Conservation (phyloP, 2,329 filamentous ascomycete species). For the Trichoderma arundinaceum region DNA sequence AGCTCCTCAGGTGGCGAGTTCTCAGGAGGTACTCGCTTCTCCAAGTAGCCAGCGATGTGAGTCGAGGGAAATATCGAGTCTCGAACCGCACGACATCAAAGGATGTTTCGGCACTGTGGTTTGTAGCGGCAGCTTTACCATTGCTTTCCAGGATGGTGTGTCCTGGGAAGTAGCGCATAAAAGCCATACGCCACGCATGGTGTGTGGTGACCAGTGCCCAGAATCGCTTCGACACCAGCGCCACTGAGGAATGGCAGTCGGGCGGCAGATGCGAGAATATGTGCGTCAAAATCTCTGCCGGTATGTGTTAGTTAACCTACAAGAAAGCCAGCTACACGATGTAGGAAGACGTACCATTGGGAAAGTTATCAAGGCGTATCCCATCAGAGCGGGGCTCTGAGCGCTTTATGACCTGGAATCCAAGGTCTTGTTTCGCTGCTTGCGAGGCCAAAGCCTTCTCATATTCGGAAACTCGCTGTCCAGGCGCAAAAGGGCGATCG, state of each 20-base stretch:
- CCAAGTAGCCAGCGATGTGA: conserved; percentile 89
- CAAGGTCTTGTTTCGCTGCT: conserved; percentile 54
- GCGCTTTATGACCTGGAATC: conserved; percentile 63
- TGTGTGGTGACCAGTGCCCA: conserved; percentile 86
- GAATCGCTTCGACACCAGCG: conserved; percentile 86
- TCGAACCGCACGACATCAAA: conserved; percentile 69
- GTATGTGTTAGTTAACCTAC: conserved; percentile 32
- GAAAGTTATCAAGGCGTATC: conserved; percentile 64
- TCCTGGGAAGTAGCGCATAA: conserved; percentile 87
- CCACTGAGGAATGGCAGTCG: conserved; percentile 79
- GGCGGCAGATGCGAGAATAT: conserved; percentile 89
- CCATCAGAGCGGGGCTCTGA: conserved; percentile 47
- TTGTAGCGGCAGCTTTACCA: conserved; percentile 44
- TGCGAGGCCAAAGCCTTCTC: conserved; percentile 62
- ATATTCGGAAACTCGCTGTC: conserved; percentile 64
- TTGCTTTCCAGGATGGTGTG: conserved; percentile 53
- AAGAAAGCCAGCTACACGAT: not conserved
- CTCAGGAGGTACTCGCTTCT: conserved; percentile 92
- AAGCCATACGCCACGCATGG: conserved; percentile 92
- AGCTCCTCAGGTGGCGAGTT: conserved; percentile 80
- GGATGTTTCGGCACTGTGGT: conserved; percentile 52
- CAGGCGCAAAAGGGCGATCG: conserved; percentile 46
- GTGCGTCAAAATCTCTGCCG: conserved; percentile 85
- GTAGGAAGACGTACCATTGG: conserved; percentile 74
- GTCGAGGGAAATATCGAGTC: conserved; percentile 77